phyloP scores from a whole-genome alignment of 2,329 filamentous ascomycete genomes.

The Hypoxylon sp. region DNA sequence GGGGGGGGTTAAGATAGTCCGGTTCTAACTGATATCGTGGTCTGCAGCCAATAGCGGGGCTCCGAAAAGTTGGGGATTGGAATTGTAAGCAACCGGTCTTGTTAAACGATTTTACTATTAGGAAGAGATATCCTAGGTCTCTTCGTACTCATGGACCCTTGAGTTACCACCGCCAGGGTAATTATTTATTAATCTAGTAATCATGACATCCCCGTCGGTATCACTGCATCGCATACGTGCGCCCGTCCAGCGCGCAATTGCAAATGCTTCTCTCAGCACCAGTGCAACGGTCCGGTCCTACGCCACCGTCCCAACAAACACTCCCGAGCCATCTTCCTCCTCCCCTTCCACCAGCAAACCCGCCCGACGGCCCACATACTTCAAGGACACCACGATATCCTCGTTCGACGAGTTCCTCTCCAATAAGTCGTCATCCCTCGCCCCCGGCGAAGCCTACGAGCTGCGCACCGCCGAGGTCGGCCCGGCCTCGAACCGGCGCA shows the following conservation, averaged over 20 bases:
- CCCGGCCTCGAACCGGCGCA: conserved; percentile 73
- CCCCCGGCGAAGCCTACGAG: conserved; percentile 70
- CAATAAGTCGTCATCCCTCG: conserved; percentile 61
- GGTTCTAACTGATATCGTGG: conserved; percentile 34
- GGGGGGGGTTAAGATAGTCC: conserved; percentile 21
- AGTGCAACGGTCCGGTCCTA: conserved; percentile 44
- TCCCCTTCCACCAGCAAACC: conserved; percentile 51
- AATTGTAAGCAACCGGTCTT: conserved; percentile 41
- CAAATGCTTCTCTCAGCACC: conserved; percentile 40
- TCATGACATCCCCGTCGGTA: conserved; percentile 51
- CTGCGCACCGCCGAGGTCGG: conserved; percentile 76
- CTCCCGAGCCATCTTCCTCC: conserved; percentile 48
- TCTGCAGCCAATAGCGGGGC: conserved; percentile 40
- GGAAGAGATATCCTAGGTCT: conserved; percentile 9
- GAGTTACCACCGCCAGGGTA: not conserved
- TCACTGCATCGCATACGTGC: conserved; percentile 50
- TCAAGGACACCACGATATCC: conserved; percentile 71
- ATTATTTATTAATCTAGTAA: conserved; percentile 3
- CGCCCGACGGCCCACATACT: conserved; percentile 65
- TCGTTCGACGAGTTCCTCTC: conserved; percentile 72
- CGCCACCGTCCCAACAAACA: conserved; percentile 52
- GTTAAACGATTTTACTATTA: conserved; percentile 29
- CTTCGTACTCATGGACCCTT: conserved; percentile 10
- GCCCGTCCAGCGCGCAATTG: conserved; percentile 51
- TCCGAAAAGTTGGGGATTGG: conserved; percentile 38